Conservation (phyloP, 805 yeast genomes). For the Cyberlindnera lachancei region DNA sequence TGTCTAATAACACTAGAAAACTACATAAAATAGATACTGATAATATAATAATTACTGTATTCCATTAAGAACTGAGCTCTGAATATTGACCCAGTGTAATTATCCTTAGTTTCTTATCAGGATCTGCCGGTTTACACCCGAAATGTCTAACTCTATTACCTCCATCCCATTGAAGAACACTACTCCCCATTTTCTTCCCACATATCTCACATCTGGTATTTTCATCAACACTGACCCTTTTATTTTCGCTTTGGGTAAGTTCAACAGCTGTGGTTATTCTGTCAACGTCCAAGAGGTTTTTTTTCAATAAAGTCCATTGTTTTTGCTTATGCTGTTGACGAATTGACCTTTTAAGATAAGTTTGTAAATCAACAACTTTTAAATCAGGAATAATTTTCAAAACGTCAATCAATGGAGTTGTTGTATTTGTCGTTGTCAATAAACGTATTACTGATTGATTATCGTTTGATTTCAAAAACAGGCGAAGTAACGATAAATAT, state of each 20-base stretch:
- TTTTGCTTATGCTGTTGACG: slow-evolving; percentile 8
- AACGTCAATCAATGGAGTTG: slow-evolving; percentile 13
- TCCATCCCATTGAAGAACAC: slow-evolving; percentile 9
- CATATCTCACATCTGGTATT: slow-evolving; percentile 11
- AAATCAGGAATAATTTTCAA: slow-evolving; percentile 9
- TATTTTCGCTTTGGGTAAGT: slow-evolving; percentile 5
- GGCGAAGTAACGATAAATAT: slow-evolving; percentile 32
- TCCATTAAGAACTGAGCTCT: neutral
- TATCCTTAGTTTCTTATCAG: slow-evolving; percentile 7
- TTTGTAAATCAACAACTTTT: slow-evolving; percentile 15
- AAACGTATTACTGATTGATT: slow-evolving; percentile 31
- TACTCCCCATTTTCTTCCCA: slow-evolving; percentile 7
- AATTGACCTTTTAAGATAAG: slow-evolving; percentile 12
- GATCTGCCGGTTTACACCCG: slow-evolving; percentile 15
- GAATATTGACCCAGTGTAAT: slow-evolving; percentile 10
- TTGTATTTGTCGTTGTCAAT: slow-evolving; percentile 29
- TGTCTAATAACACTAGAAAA: slow-evolving; percentile 1
- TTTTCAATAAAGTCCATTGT: slow-evolving; percentile 2
- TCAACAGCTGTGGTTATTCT: slow-evolving; percentile 5
- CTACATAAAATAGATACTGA: too few species aligned
- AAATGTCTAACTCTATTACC: slow-evolving; percentile 13
- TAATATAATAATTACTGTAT: too few species aligned
- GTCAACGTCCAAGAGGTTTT: slow-evolving; percentile 6
- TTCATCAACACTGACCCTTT: slow-evolving; percentile 4
- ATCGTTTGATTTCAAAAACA: slow-evolving; percentile 28